These are phyloP conservation scores for Rhynchosporium agropyri DNA, from an alignment of 2,329 filamentous ascomycete species.

Conservation along the genomic window DNA sequence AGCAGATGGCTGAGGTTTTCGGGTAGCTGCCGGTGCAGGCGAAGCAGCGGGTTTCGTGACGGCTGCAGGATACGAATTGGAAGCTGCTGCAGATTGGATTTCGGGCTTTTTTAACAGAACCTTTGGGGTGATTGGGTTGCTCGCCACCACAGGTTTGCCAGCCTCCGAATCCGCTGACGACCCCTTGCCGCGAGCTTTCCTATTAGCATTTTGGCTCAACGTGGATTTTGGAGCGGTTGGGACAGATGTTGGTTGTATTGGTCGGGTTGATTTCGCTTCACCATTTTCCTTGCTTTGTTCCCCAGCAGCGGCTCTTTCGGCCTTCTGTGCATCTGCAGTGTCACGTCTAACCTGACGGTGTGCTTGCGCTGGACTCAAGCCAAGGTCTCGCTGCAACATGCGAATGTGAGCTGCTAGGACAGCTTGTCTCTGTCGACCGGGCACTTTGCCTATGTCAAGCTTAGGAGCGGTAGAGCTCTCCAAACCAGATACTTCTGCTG, in stretches of 20 bases:
- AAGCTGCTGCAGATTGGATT: slow-evolving; percentile 36
- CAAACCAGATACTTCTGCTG: slow-evolving; percentile 40
- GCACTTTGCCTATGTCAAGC: slow-evolving; percentile 54
- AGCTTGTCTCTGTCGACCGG: slow-evolving; percentile 41
- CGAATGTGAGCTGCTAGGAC: slow-evolving; percentile 65
- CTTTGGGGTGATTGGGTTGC: slow-evolving; percentile 41
- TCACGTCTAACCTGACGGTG: slow-evolving; percentile 63
- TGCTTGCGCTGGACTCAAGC: slow-evolving; percentile 64
- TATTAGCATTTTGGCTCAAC: slow-evolving; percentile 26
- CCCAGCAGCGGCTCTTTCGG: slow-evolving; percentile 33
- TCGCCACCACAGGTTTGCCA: slow-evolving; percentile 28
- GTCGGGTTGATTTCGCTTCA: slow-evolving; percentile 8
- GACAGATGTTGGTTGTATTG: slow-evolving; percentile 23
- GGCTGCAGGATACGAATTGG: slow-evolving; percentile 38
- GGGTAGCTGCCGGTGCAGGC: slow-evolving; percentile 21
- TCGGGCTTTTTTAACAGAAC: slow-evolving; percentile 46
- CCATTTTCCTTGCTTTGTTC: slow-evolving; percentile 28
- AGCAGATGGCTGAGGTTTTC: slow-evolving; percentile 39
- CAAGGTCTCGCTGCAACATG: slow-evolving; percentile 67
- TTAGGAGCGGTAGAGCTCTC: slow-evolving; percentile 47
- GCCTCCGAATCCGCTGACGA: slow-evolving; percentile 36
- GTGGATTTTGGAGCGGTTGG: slow-evolving; percentile 42
- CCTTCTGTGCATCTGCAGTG: slow-evolving; percentile 42
- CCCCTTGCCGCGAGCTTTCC: slow-evolving; percentile 45
- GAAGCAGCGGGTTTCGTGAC: slow-evolving; percentile 29